Evolutionary conservation across 2,329 filamentous ascomycete species (phyloP), one percentile per base, ranked within the genome.

Genomic region (Xylariomycetidae sp.): DNA sequence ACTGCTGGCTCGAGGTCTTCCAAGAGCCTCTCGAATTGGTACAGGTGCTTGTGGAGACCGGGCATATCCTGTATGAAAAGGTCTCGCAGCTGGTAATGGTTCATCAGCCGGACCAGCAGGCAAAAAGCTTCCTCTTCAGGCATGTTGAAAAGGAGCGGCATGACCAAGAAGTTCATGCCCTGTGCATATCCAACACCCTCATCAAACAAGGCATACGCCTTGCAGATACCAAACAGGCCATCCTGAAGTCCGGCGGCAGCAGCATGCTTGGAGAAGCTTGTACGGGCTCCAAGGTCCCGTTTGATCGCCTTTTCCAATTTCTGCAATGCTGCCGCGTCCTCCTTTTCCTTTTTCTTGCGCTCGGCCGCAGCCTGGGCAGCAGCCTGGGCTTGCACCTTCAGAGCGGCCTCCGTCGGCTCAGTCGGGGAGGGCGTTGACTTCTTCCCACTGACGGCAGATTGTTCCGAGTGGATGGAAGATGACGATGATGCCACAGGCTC

Each of bases 131-230:
- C 92, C 55, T 94, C 88, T 62, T 97, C 90, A 3, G 89, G 85
- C 89, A 97, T 95, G 58, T 96, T 97, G 66, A 98, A 96, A 2
- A 98, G 69, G 13, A 98, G 62, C 16, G 94, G 92, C 88, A 97
- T 97, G 30, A 88, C 85, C 39, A 98, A 78, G 54, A 98, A 98
- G 57, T 97, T 98, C 85, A 98, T 96, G 55, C 92, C 92, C 61
- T 98, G 92, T 0, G 94, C 90, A 59, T 98, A 98, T 19, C 92
- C 90, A 22, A 98, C 92, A 6, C 74, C 84, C 53, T 95, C 88
- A 53, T 98, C 92, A 49, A 89, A 97, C 18, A 98, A 70, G 11
- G 92, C 92, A 62, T 98, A 98, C 2, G 92, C 89, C 62, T 97
- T 98, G 68, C 92, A 98, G 22, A 98, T 79, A 23, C 89, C 89